These are phyloP conservation scores for Olyra latifolia DNA, from an alignment of 176 grass and related monocot species.

Conservation along the genomic window DNA sequence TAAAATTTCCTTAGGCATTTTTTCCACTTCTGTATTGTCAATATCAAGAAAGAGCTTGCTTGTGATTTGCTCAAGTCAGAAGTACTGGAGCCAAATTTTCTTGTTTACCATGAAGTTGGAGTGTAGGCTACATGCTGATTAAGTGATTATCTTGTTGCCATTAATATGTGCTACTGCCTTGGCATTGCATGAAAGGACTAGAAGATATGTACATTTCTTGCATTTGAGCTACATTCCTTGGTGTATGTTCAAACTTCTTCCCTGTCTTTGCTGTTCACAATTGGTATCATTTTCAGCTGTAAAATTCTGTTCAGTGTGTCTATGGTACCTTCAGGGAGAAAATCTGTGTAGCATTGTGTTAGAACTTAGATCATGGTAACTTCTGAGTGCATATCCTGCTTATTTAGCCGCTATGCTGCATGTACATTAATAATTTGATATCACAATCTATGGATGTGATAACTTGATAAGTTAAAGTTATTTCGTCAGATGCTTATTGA, in stretches of 20 bases:
- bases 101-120: background rate
- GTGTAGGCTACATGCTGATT: background rate
- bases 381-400: background rate
- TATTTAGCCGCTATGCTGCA: background rate
- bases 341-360: background rate
- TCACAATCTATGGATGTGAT: background rate
- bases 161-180: background rate
- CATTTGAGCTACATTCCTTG: slow-evolving; percentile 6
- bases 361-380: background rate
- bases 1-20: background rate
- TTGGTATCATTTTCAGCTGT: background rate
- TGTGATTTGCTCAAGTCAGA: background rate
- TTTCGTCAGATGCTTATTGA: background rate
- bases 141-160: background rate
- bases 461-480: background rate
- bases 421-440: background rate
- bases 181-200: background rate
- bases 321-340: background rate
- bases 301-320: background rate
- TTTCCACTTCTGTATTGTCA: background rate
- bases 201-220: background rate
- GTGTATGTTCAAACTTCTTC: background rate
- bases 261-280: background rate
- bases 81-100: background rate
- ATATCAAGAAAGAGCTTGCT: background rate